Conservation (phyloP, 805 yeast species). For the Pichia thaimueangensis region DNA sequence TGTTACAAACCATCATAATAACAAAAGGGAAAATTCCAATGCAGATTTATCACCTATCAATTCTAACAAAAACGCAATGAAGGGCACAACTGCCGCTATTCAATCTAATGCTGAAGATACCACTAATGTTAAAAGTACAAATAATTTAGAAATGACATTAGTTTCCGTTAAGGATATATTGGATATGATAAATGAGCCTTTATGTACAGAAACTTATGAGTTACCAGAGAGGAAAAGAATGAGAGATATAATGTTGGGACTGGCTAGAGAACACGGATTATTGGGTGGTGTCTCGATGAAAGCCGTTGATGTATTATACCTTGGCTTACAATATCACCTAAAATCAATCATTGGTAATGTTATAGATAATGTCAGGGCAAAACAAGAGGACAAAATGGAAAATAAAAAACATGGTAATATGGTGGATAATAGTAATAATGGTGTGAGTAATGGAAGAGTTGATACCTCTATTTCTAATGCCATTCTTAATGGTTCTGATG, state of each 20-base stretch:
- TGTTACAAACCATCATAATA: constrained; percentile 33
- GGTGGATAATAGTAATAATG: not conserved
- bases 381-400: constrained; percentile 30
- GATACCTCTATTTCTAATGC: not conserved
- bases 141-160: constrained; percentile 39
- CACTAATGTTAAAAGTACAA: not conserved
- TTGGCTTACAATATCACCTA: constrained; percentile 81
- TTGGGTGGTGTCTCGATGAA: constrained; percentile 74
- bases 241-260: constrained; percentile 65
- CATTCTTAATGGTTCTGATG: not conserved
- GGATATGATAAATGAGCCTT: constrained; percentile 76
- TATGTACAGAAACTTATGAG: constrained; percentile 70
- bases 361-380: constrained; percentile 60
- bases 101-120: not conserved
- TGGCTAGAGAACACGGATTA: constrained; percentile 84
- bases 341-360: constrained; percentile 68
- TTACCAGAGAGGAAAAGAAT: constrained; percentile 74
- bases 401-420: not conserved
- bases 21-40: not conserved
- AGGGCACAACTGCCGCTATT: not conserved
- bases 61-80: not conserved
- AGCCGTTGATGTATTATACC: constrained; percentile 65
- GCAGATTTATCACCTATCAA: not conserved
- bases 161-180: constrained; percentile 92
- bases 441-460: not conserved